Evolutionary conservation across 768 basidiomycete genomes (phyloP), one percentile per base, ranked within the genome.

Genomic region (Psilocybe azurescens): DNA sequence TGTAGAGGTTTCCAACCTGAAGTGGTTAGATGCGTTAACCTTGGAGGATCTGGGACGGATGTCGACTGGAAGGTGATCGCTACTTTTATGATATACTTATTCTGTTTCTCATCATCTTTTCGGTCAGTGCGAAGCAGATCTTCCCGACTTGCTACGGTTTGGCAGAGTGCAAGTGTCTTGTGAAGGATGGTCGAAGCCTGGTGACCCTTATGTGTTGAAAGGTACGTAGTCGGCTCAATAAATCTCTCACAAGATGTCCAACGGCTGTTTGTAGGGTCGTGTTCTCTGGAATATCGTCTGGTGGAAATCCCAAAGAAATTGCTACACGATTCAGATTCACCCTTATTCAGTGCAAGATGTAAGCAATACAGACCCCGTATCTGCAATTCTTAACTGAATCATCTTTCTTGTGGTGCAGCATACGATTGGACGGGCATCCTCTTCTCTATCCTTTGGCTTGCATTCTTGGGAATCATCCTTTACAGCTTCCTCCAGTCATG

Each of bases 51-150:
- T 61, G 94, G 91, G 4, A 79, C 84, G 1, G 91, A 93, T 9
- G 87, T 96, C 2, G 94, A 97, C 69, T 98, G 96, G 96, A 93
- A 92, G 84, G 93, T 89, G 68, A 67, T 83, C 36, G n/a, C 33
- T 20, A 53, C 29, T 30, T 28, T 53, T 20, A 28, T 76, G 4
- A 49, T 20, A 49, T 59, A 2, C 11, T 33, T 14, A 28, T 55
- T 10, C 14, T 28, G 33, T 18, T 32, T 36, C 29, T 33, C 1
- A 28, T 30, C 46, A 39, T 10, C 28, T 36, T 7, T 18, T 38
- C n/a, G 16, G 39, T 8, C 30, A 95, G 90, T 97, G 95, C 70
- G 90, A 94, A 74, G 90, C 94, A 38, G 95, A 98, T 71, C 79
- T 98, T 5, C 96, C 95, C 8, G 87, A 89, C 53, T 78, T 87